Percentiles rank a stretch among this genome's conserved stretches.
Evolutionary conservation across 768 basidiomycete genomes (phyloP).

Genomic region (Cystofilobasidium ferigula): DNA sequence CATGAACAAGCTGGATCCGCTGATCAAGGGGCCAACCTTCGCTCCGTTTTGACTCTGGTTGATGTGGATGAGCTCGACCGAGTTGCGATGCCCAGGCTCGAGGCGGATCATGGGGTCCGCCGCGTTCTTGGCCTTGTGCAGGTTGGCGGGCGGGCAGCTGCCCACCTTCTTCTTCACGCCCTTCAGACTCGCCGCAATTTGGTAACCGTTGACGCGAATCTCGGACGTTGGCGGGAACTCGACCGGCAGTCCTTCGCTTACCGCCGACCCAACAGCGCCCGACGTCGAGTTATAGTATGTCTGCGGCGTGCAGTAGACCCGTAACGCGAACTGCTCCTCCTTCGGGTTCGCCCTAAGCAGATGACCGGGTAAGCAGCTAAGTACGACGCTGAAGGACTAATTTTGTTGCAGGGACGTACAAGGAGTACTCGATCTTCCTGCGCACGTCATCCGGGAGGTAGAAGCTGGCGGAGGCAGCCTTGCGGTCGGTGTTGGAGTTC

Average conservation of each 20-base stretch:
- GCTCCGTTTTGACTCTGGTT: constrained; percentile 48
- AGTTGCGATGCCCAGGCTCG: constrained; percentile 45
- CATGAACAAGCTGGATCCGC: neutral
- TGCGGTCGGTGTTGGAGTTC: constrained; percentile 6
- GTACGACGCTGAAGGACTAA: neutral
- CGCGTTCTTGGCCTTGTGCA: constrained; percentile 42
- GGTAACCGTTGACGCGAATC: constrained; percentile 66
- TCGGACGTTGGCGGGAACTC: constrained; percentile 89
- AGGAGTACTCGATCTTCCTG: neutral
- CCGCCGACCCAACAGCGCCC: neutral
- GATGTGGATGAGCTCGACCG: constrained; percentile 78
- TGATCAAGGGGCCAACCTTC: neutral
- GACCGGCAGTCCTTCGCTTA: constrained; percentile 45
- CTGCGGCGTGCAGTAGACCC: constrained; percentile 38
- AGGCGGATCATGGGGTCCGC: constrained; percentile 18
- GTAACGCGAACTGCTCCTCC: constrained; percentile 31
- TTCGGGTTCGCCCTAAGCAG: constrained; percentile 26
- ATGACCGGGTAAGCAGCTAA: neutral
- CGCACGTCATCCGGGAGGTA: constrained; percentile 2
- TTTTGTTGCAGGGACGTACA: constrained; percentile 10
- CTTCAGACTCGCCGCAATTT: constrained; percentile 64
- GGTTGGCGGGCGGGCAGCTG: constrained; percentile 79
- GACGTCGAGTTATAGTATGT: constrained; percentile 33
- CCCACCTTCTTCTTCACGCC: constrained; percentile 92
- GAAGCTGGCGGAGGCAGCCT: neutral